These are phyloP conservation scores for Diaporthe batatas DNA, from an alignment of 2,329 filamentous ascomycete species.

Conservation along the genomic window DNA sequence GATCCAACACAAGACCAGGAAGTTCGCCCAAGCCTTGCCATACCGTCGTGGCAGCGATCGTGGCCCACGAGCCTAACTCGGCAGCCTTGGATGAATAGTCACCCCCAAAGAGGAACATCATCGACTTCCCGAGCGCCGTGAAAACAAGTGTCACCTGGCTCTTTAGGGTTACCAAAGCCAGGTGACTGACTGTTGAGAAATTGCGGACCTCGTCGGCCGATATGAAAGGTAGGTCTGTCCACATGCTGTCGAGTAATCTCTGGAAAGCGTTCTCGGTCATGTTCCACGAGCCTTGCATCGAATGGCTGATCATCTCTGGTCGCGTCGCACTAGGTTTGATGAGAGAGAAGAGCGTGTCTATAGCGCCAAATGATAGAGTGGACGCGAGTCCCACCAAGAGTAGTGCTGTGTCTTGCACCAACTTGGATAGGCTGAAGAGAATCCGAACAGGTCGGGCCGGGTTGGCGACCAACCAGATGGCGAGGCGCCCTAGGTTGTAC, in stretches of 20 bases:
- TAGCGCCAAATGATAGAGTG: constrained; percentile 51
- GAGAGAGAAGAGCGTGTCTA: constrained; percentile 57
- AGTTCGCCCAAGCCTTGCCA: constrained; percentile 50
- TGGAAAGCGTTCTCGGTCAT: constrained; percentile 58
- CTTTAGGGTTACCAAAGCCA: constrained; percentile 74
- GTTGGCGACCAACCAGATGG: constrained; percentile 83
- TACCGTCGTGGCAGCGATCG: constrained; percentile 35
- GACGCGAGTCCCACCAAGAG: constrained; percentile 70
- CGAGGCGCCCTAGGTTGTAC: constrained; percentile 90
- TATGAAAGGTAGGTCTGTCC: constrained; percentile 64
- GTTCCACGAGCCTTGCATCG: constrained; percentile 53
- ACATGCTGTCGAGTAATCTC: constrained; percentile 64
- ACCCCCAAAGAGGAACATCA: constrained; percentile 61
- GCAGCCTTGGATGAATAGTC: constrained; percentile 54
- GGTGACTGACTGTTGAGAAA: constrained; percentile 82
- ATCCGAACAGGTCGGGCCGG: constrained; percentile 82
- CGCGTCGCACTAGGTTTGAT: constrained; percentile 46
- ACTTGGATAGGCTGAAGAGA: constrained; percentile 79
- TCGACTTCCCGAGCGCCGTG: constrained; percentile 52
- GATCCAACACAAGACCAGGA: constrained; percentile 57
- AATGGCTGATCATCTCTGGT: constrained; percentile 33
- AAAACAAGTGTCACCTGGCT: constrained; percentile 60
- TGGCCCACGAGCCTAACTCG: constrained; percentile 44
- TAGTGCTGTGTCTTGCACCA: constrained; percentile 82
- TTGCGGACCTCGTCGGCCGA: constrained; percentile 75